Evolutionary conservation across 495 filamentous ascomycete species (phyloP).

Genomic region (Hypoxylon trugodes): DNA sequence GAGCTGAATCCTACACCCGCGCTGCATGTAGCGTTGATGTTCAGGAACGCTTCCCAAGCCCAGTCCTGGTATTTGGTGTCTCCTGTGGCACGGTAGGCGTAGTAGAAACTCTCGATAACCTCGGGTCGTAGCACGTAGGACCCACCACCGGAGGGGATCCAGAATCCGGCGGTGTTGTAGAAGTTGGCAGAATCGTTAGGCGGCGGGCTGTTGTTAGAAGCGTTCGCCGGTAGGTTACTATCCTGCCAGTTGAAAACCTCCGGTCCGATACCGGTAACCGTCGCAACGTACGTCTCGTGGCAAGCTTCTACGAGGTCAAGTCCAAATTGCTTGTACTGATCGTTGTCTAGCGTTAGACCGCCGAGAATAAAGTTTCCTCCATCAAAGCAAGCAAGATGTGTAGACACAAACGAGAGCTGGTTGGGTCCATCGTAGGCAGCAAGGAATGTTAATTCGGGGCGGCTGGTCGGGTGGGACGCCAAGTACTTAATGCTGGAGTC

Average conservation of each 20-base stretch:
- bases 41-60: conserved; percentile 83
- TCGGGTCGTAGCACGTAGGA: conserved; percentile 81
- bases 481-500: conserved; percentile 80
- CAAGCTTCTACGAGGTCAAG: conserved; percentile 77
- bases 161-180: conserved; percentile 75
- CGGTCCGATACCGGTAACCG: conserved; percentile 78
- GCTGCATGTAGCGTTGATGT: conserved; percentile 70
- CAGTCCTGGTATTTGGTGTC: conserved; percentile 77
- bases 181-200: conserved; percentile 62
- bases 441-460: conserved; percentile 80
- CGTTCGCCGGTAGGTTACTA: conserved; percentile 44
- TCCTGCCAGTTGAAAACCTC: conserved; percentile 79
- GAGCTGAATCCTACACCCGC: conserved; percentile 73
- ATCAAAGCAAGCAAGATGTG: conserved; percentile 83
- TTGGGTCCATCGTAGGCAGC: conserved; percentile 64
- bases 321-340: conserved; percentile 77
- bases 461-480: conserved; percentile 71
- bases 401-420: conserved; percentile 57
- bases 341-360: conserved; percentile 70
- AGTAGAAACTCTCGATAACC: conserved; percentile 88
- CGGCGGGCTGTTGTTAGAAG: conserved; percentile 49
- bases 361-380: conserved; percentile 89
- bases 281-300: conserved; percentile 74
- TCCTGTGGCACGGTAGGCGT: conserved; percentile 82
- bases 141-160: conserved; percentile 60